Evolutionary conservation across 73 alveolate genomes (phyloP), one percentile per base, ranked within the genome.

Genomic region (Breviolum minutum): DNA sequence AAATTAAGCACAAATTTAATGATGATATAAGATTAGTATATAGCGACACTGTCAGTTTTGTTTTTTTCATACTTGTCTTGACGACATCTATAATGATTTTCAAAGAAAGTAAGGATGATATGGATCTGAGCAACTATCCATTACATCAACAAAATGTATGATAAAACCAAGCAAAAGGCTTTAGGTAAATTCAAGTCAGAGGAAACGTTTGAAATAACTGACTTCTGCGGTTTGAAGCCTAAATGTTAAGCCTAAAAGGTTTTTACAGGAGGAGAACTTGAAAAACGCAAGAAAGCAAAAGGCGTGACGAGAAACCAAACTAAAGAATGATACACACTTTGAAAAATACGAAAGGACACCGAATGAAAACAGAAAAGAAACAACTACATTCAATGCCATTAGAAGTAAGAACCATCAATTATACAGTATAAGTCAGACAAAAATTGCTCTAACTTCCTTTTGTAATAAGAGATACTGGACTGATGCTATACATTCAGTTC

Each of bases 31-130:
- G 87, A 40, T 16, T 12, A 5, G 87, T 12, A 26, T 79, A 79
- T 79, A 79, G 64, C 6, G 87, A 79, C 64, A 79, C 87, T 26
- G 87, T 27, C 63, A 79, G 87, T 79, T 79, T 79, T 40, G 87
- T 79, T 79, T 30, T 79, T 8, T n/a, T n/a, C 87, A 79, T 79
- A 12, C 87, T 6, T 27, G 30, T 27, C 26, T 16, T 79, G 30
- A 79, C 14, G 87, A 79, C 24, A 70, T 70, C 6, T 70, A 70
- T 16, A 70, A 70, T 6, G 80, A 70, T 30, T 17, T 70, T 70
- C n/a, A 8, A 79, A 0, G 87, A 79, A 20, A 79, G 26, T 0
- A 79, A 79, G 2, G 91, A 79, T 4, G 66, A 12, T 0, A 79
- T 79, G 87, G 87, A 79, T 27, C 30, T 79, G 2, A 79, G 87